Evolutionary conservation across 192 early-diverging fungal species (phyloP).

Genomic region (Entophlyctis luteolus): DNA sequence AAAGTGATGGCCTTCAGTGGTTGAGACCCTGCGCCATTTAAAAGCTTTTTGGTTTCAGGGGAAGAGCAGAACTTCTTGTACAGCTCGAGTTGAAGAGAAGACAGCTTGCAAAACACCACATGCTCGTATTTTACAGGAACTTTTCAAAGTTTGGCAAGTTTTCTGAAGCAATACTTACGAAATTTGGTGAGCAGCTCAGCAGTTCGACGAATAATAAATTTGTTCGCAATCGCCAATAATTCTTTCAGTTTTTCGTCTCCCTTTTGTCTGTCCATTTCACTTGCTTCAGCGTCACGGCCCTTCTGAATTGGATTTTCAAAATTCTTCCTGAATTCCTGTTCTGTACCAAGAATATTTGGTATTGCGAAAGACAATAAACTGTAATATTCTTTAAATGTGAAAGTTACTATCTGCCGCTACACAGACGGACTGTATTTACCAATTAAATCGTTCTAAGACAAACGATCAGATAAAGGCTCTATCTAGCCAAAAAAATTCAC

Average conservation of each 20-base stretch:
- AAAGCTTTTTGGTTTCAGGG: constrained; percentile 65
- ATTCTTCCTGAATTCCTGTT: constrained; percentile 82
- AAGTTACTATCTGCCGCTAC: background rate
- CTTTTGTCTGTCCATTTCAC: constrained; percentile 66
- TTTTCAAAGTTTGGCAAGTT: constrained; percentile 34
- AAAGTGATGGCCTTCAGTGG: constrained; percentile 86
- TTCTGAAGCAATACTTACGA: constrained; percentile 62
- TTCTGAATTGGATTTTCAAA: constrained; percentile 92
- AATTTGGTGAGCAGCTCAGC: constrained; percentile 97
- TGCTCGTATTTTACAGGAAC: constrained; percentile 97
- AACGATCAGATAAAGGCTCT: background rate
- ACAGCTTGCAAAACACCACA: constrained; percentile 90
- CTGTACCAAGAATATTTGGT: constrained; percentile 84
- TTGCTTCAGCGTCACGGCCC: constrained; percentile 87
- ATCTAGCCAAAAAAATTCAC: constrained; percentile 8
- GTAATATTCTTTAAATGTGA: constrained; percentile 78
- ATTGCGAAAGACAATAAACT: constrained; percentile 90
- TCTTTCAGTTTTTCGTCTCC: constrained; percentile 86
- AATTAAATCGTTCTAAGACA: constrained; percentile 50
- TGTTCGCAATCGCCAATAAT: constrained; percentile 79
- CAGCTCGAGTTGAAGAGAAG: constrained; percentile 69
- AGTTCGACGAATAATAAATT: constrained; percentile 95
- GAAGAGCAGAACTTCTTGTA: constrained; percentile 77
- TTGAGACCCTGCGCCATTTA: constrained; percentile 67
- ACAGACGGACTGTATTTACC: constrained; percentile 11